Evolutionary conservation across 1,284 basidiomycete genomes (phyloP), one percentile per base, ranked within the genome.

Genomic region (Salmacisia buchloeana): DNA sequence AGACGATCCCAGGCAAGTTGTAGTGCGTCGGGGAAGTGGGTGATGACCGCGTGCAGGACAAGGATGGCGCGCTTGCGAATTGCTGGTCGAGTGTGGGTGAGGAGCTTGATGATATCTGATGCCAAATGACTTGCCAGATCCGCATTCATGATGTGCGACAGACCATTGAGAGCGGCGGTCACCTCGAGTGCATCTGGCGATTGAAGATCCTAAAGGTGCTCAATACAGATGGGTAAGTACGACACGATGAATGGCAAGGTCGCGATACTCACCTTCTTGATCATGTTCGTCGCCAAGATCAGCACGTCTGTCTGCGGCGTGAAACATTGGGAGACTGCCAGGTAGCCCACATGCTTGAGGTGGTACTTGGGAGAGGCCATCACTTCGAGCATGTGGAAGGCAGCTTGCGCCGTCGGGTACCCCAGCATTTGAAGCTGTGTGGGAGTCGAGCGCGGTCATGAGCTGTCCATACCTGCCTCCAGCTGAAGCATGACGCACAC

Each of bases 221-320:
- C 43, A 36, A 41, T 27, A 41, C 13, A 10, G 33, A 41, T 56
- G 61, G 10, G 34, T 45, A 13, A 21, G 36, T 12, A 18, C 18
- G 15, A 5, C 21, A 60, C 7, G 18, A 5, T 27, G 3, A 27
- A 15, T 43, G 18, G 39, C 23, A 15, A 36, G 31, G 3, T 23
- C 27, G 3, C 4, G 18, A 13, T 18, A 75, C 85, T 66, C 66
- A 91, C 93, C 86, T 99, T 99, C 84, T 98, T 97, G 74, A 99
- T 85, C 33, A 94, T 84, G 81, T 99, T 99, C 9, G 96, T 97
- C 0, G 94, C 96, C 52, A 98, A 85, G 85, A 99, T 97, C 25
- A 97, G 86, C 39, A 98, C 94, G 73, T 98, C 94, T 0, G 94
- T 97, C 66, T 96, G 91, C 68, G 91, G 86, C 33, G 88, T 86